Base-by-base conservation (phyloP, 192 early-diverging fungal genomes). In the Rhizoclosmatium sp. region DNA sequence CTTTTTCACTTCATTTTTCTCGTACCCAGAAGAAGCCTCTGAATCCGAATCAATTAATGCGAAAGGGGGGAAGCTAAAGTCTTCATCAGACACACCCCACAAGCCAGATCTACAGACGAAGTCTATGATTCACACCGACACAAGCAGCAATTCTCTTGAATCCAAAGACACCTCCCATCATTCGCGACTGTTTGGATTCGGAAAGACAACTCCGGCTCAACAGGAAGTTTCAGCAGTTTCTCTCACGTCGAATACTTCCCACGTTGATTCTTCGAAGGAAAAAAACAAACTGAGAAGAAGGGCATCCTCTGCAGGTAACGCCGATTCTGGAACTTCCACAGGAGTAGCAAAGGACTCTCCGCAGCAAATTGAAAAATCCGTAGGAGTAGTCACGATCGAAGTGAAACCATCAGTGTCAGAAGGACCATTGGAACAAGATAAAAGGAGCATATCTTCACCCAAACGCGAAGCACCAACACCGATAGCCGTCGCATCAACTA, bases 1-100 rank as follows among this genome's bases (percentile, higher is more conserved):
- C n/a, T 65, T 65, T 39, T 76, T 76, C 41, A 19, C 47, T 2
- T 76, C 58, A 3, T 76, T 76, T 23, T 59, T 59, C 39, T 23
- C 72, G 19, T 59, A 75, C 31, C 47, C 19, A 9, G 65, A 67
- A 2, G 23, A 45, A 61, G 40, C 39, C 58, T 41, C n/a, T 47
- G 21, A 14, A 58, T 21, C 3, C 46, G 14, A 23, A 2, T 10
- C 31, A 16, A 16, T 47, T 44, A 16, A 2, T 69, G 16, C 47
- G 3, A 39, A 39, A 40, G 19, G 42, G 39, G 39, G 9, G n/a
- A 16, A 47, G 44, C 19, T 5, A 69, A 49, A 42, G 49, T 19
- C 19, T 10, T 69, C n/a, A n/a, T n/a, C n/a, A 2, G 47, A 14
- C 14, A 47, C 44, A 19, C 47, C 16, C 16, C 14, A 12, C 44